Conservation (phyloP, 257 asterid species). For the Thymus quinquecostatus region DNA sequence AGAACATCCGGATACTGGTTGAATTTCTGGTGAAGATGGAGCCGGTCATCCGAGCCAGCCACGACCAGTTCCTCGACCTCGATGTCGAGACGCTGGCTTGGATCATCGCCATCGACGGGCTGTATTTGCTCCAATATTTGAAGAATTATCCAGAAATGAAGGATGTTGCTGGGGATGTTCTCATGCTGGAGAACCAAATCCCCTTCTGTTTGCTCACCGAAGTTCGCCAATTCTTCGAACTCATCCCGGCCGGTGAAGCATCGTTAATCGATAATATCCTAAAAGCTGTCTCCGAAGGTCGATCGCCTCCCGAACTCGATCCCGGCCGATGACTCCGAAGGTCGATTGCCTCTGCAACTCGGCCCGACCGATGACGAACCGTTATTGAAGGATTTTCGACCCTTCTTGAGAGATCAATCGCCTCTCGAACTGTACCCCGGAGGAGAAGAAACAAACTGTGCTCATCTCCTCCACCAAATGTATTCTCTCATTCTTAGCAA, state of each 20-base stretch:
- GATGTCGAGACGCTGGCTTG: slow-evolving; percentile 37
- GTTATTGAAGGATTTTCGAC: neutral
- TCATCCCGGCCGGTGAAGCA: neutral
- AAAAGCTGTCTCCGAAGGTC: too few relatives aligned
- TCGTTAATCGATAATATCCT: too few relatives aligned
- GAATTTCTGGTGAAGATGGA: slow-evolving; percentile 29
- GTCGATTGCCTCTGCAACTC: too few relatives aligned
- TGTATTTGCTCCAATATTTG: slow-evolving; percentile 40
- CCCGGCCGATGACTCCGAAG: too few relatives aligned
- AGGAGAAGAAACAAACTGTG: neutral
- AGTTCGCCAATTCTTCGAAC: neutral
- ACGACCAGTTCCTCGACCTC: slow-evolving; percentile 44
- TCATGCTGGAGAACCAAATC: slow-evolving; percentile 58
- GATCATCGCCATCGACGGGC: slow-evolving; percentile 41
- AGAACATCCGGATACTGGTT: neutral
- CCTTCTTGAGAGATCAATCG: slow-evolving; percentile 32
- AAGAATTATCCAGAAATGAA: neutral
- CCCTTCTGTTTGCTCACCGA: too few relatives aligned
- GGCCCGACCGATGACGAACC: too few relatives aligned
- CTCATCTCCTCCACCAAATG: slow-evolving; percentile 42
- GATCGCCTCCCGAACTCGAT: too few relatives aligned
- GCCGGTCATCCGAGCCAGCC: slow-evolving; percentile 38
- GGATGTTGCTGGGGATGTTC: slow-evolving; percentile 29
- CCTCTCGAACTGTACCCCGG: slow-evolving; percentile 33
- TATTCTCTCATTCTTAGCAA: slow-evolving; percentile 30